Percentiles rank a stretch among this genome's conserved stretches.
Conservation (phyloP, 306 rosid species). For the Pueraria montana region DNA sequence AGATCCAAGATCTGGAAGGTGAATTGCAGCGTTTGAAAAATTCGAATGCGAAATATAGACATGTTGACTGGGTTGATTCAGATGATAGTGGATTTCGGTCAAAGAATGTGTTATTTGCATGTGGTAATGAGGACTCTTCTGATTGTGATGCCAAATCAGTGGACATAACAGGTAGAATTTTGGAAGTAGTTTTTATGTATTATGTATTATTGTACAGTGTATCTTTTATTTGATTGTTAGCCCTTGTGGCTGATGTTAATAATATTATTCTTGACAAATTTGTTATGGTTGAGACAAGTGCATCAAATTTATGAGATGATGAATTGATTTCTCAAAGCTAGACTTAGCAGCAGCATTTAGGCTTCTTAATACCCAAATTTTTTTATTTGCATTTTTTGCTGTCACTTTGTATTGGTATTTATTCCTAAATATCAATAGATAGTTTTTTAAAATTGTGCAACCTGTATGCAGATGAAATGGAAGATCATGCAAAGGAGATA, state of each 20-base stretch:
- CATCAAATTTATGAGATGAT: conserved; percentile 7
- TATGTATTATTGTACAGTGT: background rate
- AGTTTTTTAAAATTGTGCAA: background rate
- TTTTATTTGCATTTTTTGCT: background rate
- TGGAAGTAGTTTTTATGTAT: background rate
- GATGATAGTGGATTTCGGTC: conserved; percentile 68
- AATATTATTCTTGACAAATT: conserved; percentile 18
- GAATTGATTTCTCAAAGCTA: conserved; percentile 35
- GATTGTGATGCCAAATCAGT: conserved; percentile 72
- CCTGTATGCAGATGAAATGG: conserved; percentile 66
- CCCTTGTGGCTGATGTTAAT: background rate
- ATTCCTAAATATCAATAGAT: conserved; percentile 10
- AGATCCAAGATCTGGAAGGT: conserved; percentile 84
- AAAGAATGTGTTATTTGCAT: conserved; percentile 66
- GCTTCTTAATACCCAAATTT: background rate
- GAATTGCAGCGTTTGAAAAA: conserved; percentile 66
- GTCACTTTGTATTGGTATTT: background rate
- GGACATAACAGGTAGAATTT: conserved; percentile 69
- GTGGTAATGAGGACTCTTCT: conserved; percentile 68
- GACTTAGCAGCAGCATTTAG: background rate
- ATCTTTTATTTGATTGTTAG: conserved; percentile 20
- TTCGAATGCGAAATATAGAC: conserved; percentile 52
- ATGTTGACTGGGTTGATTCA: conserved; percentile 68
- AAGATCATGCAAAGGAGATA: conserved; percentile 82
- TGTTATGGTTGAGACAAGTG: background rate